Evolutionary conservation across 2,329 filamentous ascomycete genomes (phyloP), one percentile per base, ranked within the genome.

Genomic region (Calonectria pteridis): DNA sequence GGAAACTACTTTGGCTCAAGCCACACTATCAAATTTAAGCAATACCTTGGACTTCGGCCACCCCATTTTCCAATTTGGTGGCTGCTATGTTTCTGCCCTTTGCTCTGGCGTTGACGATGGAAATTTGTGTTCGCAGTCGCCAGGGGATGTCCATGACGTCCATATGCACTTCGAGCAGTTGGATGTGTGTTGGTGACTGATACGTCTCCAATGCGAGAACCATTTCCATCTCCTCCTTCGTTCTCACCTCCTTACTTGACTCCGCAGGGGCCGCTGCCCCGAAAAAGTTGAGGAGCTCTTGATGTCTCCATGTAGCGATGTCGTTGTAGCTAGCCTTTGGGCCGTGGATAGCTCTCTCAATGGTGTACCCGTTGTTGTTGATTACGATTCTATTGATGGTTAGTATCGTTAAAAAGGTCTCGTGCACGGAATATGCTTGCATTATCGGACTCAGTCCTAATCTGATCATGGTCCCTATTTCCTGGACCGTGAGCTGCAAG

Each of bases 331-430:
- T 55, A 26, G 64, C 69, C 6, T 69, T 31, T 2, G 69, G 58
- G 7, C 72, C 72, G 10, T 74, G 72, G 18, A 74, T 74, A 5
- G 65, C 72, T 2, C 72, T 33, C 37, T 74, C 69, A 1, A 74
- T 74, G 2, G 72, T 72, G 20, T 72, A 74, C 2, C 72, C 72
- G 6, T 69, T 72, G 59, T 74, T 74, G 35, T 74, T 74, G 11
- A 74, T 69, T 16, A 74, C 51, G 10, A 74, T 68, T 6, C 72
- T 73, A 7, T 5, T 26, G 5, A 23, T 3, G 0, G 23, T 51
- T 26, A 66, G 67, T 6, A 9, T 3, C 3, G 20, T 14, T 10
- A 1, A 26, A 1, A 16, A 1, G 29, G 0, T 13, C 28, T 9
- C 5, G 10, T 4, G 13, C 1, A n/a, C 2, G 0, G 0, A 4